Conservation (phyloP, 768 basidiomycete genomes). For the Mycena albidolilacea region DNA sequence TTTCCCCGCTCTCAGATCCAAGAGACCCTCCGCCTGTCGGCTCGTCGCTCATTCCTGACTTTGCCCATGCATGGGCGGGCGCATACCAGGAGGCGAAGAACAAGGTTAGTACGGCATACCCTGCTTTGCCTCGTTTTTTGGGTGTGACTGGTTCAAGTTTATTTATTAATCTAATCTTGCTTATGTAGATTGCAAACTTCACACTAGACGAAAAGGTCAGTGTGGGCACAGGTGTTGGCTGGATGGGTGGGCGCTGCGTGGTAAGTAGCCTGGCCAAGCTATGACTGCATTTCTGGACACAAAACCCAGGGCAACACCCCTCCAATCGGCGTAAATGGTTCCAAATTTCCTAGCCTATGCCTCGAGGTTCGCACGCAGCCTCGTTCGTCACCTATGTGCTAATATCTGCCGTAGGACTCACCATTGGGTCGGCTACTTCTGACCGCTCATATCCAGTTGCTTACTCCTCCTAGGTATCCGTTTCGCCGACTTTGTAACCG, state of each 20-base stretch:
- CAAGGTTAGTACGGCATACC: conserved; percentile 55
- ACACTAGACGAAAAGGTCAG: conserved; percentile 77
- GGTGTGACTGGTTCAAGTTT: conserved; percentile 33
- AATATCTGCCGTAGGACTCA: conserved; percentile 49
- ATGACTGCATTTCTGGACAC: neutral
- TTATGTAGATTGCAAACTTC: conserved; percentile 59
- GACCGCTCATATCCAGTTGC: neutral
- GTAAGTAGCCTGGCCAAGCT: conserved; percentile 52
- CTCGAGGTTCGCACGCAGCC: conserved; percentile 63
- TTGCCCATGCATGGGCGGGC: conserved; percentile 68
- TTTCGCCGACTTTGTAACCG: conserved; percentile 77
- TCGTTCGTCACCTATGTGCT: neutral
- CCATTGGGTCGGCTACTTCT: conserved; percentile 58
- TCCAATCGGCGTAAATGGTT: conserved; percentile 56
- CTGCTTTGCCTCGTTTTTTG: conserved; percentile 30
- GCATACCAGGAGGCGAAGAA: conserved; percentile 73
- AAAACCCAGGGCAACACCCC: conserved; percentile 70
- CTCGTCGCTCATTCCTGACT: conserved; percentile 60
- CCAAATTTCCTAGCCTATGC: conserved; percentile 79
- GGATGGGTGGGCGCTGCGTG: conserved; percentile 76
- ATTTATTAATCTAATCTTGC: conserved; percentile 16
- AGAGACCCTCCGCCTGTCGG: conserved; percentile 67
- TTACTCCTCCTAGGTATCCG: conserved; percentile 87
- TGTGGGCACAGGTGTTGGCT: conserved; percentile 78
- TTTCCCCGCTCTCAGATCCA: conserved; percentile 71